Evolutionary conservation across 108 stramenopile genomes (phyloP).

Genomic region (Chaetoceros muelleri): DNA sequence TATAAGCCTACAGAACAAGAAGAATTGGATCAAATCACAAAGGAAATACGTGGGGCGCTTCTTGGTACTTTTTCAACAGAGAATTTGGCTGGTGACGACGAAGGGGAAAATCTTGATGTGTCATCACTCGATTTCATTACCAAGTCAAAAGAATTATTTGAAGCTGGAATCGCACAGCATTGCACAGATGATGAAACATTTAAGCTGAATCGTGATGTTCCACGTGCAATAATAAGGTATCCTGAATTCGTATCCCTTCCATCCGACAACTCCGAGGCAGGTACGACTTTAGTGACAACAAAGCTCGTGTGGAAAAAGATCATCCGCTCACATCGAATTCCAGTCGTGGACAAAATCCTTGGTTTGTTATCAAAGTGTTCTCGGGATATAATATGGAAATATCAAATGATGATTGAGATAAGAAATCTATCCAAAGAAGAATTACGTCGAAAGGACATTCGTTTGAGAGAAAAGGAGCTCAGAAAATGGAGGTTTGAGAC

Average conservation of each 20-base stretch:
- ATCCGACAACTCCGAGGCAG: constrained; percentile 2
- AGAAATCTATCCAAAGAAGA: constrained; percentile 19
- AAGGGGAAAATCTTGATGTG: constrained; percentile 9
- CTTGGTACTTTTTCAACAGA: constrained; percentile 7
- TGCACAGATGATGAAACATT: not conserved
- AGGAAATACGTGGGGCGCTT: constrained; percentile 19
- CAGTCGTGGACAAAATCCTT: constrained; percentile 17
- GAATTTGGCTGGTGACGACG: not conserved
- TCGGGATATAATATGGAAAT: constrained; percentile 33
- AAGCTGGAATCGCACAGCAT: constrained; percentile 29
- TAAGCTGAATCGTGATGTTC: constrained; percentile 4
- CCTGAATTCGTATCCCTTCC: constrained; percentile 24
- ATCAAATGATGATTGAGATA: constrained; percentile 28
- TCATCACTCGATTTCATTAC: constrained; percentile 22
- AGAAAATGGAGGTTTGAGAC: constrained; percentile 19
- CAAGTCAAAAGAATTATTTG: constrained; percentile 30
- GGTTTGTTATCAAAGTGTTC: constrained; percentile 18
- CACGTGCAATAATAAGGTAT: constrained; percentile 26
- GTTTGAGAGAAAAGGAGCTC: constrained; percentile 9
- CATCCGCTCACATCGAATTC: constrained; percentile 15
- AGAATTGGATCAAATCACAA: constrained; percentile 15
- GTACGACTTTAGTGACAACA: constrained; percentile 12
- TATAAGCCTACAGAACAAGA: constrained; percentile 10
- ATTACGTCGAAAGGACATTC: constrained; percentile 2
- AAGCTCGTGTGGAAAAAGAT: constrained; percentile 33